Percentiles rank a stretch among this genome's conserved stretches.
Evolutionary conservation across 2,329 filamentous ascomycete genomes (phyloP).

Genomic region (Fusarium fracticaudum): DNA sequence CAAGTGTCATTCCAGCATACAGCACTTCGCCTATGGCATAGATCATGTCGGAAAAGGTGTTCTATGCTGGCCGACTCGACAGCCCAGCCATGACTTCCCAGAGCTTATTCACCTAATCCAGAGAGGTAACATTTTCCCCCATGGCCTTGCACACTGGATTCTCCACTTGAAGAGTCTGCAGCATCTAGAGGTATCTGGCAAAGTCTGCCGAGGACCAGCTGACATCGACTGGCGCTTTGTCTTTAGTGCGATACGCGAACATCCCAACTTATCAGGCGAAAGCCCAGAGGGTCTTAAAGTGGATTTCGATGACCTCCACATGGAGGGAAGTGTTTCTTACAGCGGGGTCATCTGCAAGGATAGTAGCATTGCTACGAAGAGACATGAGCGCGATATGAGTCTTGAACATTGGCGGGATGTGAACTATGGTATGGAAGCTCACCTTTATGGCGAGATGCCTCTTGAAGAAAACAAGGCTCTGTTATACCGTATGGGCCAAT

Average conservation of each 20-base stretch:
- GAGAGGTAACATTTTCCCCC: neutral
- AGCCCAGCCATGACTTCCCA: neutral
- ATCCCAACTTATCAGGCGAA: neutral
- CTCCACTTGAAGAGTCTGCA: neutral
- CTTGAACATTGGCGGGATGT: neutral
- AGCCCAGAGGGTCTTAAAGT: neutral
- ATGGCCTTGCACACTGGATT: neutral
- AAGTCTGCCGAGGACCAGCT: neutral
- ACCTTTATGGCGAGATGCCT: neutral
- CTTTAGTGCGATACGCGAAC: neutral
- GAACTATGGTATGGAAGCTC: neutral
- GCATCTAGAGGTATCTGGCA: neutral
- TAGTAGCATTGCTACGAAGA: neutral
- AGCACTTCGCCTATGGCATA: neutral
- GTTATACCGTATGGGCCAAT: neutral
- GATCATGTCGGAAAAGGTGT: neutral
- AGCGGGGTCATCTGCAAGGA: neutral
- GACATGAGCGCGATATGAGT: neutral
- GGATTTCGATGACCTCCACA: rapidly evolving
- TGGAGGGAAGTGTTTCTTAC: neutral
- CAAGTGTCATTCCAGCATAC: neutral
- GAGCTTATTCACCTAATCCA: neutral
- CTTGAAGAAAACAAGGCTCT: neutral
- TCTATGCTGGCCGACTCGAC: neutral
- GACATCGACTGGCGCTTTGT: neutral